phyloP scores from a whole-genome alignment of 2,329 filamentous ascomycete species.

The Boeremia lycopersici region DNA sequence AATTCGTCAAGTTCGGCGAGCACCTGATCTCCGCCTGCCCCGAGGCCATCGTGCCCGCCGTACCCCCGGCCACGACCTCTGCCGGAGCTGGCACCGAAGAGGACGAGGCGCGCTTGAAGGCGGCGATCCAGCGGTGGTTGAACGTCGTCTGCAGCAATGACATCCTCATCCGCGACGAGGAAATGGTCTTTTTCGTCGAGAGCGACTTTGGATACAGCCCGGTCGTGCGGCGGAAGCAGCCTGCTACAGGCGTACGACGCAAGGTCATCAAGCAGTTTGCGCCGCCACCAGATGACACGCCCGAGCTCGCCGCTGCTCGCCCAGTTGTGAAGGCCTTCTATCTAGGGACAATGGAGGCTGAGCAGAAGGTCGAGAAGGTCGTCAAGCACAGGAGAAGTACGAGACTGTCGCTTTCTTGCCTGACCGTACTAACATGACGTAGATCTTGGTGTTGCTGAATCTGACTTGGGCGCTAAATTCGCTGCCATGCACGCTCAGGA shows the following conservation, averaged over 20 bases:
- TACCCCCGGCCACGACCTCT: slow-evolving; percentile 91
- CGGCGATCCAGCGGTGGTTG: slow-evolving; percentile 89
- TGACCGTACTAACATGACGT: slow-evolving; percentile 34
- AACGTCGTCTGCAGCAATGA: slow-evolving; percentile 93
- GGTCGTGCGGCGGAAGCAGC: slow-evolving; percentile 93
- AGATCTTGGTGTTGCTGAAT: slow-evolving; percentile 91
- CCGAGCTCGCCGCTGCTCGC: slow-evolving; percentile 86
- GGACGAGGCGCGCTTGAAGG: slow-evolving; percentile 88
- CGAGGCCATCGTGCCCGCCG: slow-evolving; percentile 90
- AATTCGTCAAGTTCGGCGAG: slow-evolving; percentile 94
- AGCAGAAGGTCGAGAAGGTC: slow-evolving; percentile 92
- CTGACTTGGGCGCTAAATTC: slow-evolving; percentile 90
- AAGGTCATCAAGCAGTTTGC: slow-evolving; percentile 99
- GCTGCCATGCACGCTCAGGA: slow-evolving; percentile 88
- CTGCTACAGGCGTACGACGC: slow-evolving; percentile 90
- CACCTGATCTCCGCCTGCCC: slow-evolving; percentile 98
- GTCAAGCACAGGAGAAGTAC: slow-evolving; percentile 90
- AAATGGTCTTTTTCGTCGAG: slow-evolving; percentile 98
- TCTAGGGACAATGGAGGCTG: slow-evolving; percentile 92
- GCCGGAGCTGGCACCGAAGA: slow-evolving; percentile 96
- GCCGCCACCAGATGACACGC: slow-evolving; percentile 94
- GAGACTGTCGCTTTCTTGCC: background rate
- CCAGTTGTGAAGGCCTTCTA: slow-evolving; percentile 96
- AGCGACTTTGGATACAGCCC: slow-evolving; percentile 98
- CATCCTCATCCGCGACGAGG: slow-evolving; percentile 90